Conservation (phyloP, 768 basidiomycete genomes). For the Neoboletus magnificus region DNA sequence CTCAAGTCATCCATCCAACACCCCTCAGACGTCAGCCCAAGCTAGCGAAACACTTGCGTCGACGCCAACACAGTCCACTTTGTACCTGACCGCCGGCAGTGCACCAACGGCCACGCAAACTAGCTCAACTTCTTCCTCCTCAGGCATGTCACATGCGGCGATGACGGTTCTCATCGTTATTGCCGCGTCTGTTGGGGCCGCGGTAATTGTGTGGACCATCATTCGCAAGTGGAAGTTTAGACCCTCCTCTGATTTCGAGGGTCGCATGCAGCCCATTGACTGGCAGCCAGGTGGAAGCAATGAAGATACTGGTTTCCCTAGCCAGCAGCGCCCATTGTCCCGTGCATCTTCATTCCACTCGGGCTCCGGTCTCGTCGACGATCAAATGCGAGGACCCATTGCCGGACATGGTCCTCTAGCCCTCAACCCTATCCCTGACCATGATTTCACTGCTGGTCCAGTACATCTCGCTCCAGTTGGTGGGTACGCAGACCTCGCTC, state of each 20-base stretch:
- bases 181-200: constrained; percentile 62
- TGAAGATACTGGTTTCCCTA: constrained; percentile 44
- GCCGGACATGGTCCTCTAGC: constrained; percentile 24
- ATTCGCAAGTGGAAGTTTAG: constrained; percentile 92
- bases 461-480: constrained; percentile 61
- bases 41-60: constrained; percentile 32
- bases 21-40: constrained; percentile 10
- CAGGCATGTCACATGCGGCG: constrained; percentile 42
- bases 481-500: constrained; percentile 79
- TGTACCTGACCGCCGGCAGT: constrained; percentile 28
- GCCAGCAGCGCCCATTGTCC: constrained; percentile 50
- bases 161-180: constrained; percentile 66
- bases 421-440: constrained; percentile 56
- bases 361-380: constrained; percentile 34
- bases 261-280: constrained; percentile 83
- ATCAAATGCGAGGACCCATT: constrained; percentile 32
- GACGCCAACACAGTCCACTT: constrained; percentile 50
- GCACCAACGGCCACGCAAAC: constrained; percentile 23
- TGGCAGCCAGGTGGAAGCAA: constrained; percentile 66
- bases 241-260: constrained; percentile 75
- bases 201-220: constrained; percentile 79
- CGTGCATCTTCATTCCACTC: constrained; percentile 72
- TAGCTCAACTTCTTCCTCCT: constrained; percentile 19
- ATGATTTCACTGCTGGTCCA: constrained; percentile 73
- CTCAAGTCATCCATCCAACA: constrained; percentile 13